Evolutionary conservation across 345 rosid species (phyloP).

Genomic region (Eucalyptus leucophloia): DNA sequence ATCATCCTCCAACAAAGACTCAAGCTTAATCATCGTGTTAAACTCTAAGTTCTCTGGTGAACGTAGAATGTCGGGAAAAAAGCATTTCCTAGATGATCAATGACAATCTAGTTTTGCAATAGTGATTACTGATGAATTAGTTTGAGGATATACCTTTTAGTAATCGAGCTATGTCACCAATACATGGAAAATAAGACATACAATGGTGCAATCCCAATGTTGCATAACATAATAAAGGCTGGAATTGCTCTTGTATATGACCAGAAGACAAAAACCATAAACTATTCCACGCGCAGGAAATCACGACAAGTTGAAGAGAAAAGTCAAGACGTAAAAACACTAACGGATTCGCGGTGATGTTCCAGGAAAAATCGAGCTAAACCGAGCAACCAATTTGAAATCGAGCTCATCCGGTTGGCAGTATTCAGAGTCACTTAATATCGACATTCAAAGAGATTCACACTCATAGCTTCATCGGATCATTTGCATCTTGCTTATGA

Average conservation of each 20-base stretch:
- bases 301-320: not conserved
- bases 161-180: not conserved
- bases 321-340: not conserved
- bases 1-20: too few relatives aligned
- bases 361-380: not conserved
- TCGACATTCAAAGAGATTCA: not conserved
- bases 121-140: too few relatives aligned
- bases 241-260: too few relatives aligned
- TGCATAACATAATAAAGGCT: not conserved
- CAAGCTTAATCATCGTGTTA: too few relatives aligned
- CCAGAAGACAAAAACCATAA: not conserved
- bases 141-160: not conserved
- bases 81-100: too few relatives aligned
- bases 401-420: not conserved
- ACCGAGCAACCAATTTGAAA: not conserved
- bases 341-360: not conserved
- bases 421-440: not conserved
- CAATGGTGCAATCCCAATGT: not conserved
- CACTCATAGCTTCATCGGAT: accelerated
- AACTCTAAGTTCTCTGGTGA: not conserved
- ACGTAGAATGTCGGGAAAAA: not conserved
- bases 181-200: not conserved
- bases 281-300: accelerated
- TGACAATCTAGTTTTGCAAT: not conserved
- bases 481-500: not conserved